A percentile compares a stretch with the other conserved stretches of the same genome.
Conservation (phyloP, 2,329 filamentous ascomycete genomes). For the Neurospora sp. region DNA sequence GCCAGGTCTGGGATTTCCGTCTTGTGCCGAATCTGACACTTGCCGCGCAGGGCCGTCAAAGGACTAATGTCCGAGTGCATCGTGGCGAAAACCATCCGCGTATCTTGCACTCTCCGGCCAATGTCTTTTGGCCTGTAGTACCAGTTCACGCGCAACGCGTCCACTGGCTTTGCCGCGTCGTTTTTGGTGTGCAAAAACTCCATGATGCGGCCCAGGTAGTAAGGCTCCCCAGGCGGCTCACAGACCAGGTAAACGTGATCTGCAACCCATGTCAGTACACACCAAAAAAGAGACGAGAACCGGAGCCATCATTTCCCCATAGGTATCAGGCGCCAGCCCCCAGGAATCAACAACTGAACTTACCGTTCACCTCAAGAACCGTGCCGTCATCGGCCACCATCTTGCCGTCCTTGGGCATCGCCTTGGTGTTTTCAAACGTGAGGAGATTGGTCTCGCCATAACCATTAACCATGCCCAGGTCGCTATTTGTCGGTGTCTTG, state of each 20-base stretch:
- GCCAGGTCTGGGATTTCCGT: constrained; percentile 78
- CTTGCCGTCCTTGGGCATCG: constrained; percentile 62
- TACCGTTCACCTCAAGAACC: constrained; percentile 75
- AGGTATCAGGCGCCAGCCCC: not conserved
- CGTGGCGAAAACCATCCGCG: constrained; percentile 82
- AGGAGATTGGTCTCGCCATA: constrained; percentile 74
- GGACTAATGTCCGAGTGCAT: constrained; percentile 98
- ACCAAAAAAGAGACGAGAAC: constrained; percentile 1
- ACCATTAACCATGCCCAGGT: constrained; percentile 14
- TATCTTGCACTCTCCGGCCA: constrained; percentile 82
- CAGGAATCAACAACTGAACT: constrained; percentile 23
- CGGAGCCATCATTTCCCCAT: not conserved
- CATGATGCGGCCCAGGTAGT: constrained; percentile 97
- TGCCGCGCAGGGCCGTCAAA: constrained; percentile 82
- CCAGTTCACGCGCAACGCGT: constrained; percentile 92
- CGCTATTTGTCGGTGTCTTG: constrained; percentile 3
- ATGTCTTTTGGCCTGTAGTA: constrained; percentile 96
- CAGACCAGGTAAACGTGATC: constrained; percentile 90
- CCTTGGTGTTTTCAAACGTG: constrained; percentile 67
- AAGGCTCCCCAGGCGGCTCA: constrained; percentile 94
- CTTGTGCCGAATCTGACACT: constrained; percentile 83
- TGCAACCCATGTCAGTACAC: constrained; percentile 23
- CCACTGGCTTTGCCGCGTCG: constrained; percentile 62
- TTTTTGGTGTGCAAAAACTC: constrained; percentile 85
- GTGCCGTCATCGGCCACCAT: constrained; percentile 89